A percentile compares a stretch with the other conserved stretches of the same genome.
These are phyloP conservation scores for Colletotrichum trifolii DNA, from an alignment of 2,329 filamentous ascomycete species.

Conservation along the genomic window DNA sequence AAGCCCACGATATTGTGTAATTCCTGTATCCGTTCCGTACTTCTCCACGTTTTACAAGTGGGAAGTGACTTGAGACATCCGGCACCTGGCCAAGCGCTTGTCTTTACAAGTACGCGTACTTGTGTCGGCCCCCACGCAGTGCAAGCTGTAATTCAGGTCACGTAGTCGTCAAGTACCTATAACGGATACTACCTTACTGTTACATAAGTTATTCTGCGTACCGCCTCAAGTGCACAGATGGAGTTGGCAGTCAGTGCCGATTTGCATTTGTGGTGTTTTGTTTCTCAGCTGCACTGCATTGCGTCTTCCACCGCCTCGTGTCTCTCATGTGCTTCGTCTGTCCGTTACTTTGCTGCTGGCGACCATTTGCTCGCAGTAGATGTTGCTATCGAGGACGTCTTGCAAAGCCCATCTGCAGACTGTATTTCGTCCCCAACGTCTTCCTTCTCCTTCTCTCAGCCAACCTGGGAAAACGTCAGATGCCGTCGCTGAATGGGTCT, in stretches of 20 bases:
- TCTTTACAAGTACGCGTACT: no score
- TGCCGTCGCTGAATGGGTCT: no score
- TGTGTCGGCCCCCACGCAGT: conserved; percentile 1
- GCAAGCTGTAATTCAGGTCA: neutral
- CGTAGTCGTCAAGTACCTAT: no score
- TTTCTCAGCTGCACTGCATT: conserved; percentile 31
- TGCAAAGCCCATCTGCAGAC: no score
- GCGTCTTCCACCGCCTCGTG: conserved; percentile 23
- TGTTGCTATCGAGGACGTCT: neutral
- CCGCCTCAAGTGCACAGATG: neutral
- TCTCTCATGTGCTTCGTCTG: neutral
- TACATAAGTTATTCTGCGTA: no score
- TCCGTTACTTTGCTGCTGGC: neutral
- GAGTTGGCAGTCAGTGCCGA: conserved; percentile 4
- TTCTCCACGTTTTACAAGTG: no score
- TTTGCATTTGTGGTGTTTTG: conserved; percentile 16
- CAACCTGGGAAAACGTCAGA: no score
- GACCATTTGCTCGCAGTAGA: neutral
- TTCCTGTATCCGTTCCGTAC: no score
- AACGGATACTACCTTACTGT: no score
- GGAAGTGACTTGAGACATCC: no score
- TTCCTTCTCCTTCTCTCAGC: neutral
- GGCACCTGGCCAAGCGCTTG: no score
- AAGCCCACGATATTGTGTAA: no score
- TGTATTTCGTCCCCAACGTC: neutral